These are phyloP conservation scores for Yarrowia sp. DNA, from an alignment of 805 yeast species.

Conservation along the genomic window DNA sequence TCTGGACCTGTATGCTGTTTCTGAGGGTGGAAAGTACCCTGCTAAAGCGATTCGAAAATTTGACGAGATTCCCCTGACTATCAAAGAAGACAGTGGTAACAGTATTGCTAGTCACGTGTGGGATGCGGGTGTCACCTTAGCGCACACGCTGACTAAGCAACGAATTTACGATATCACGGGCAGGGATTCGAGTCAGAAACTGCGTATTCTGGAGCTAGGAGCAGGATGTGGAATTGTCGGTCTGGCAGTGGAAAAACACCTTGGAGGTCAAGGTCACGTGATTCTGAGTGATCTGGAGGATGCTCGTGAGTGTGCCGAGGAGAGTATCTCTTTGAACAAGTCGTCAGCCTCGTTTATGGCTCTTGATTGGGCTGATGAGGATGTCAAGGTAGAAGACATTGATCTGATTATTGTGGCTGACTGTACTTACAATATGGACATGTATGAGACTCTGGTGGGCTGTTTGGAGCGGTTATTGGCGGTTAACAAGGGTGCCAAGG, in stretches of 20 bases:
- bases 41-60: background rate
- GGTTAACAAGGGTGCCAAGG: constrained; percentile 26
- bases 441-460: constrained; percentile 41
- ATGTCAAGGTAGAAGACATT: constrained; percentile 27
- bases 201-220: constrained; percentile 42
- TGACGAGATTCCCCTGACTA: constrained; percentile 13
- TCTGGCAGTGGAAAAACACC: constrained; percentile 35
- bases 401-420: constrained; percentile 44
- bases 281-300: constrained; percentile 43
- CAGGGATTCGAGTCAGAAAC: background rate
- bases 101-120: constrained; percentile 47
- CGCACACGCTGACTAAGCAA: constrained; percentile 21
- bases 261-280: constrained; percentile 31
- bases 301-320: constrained; percentile 41
- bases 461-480: constrained; percentile 33
- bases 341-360: constrained; percentile 35
- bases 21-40: background rate
- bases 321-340: constrained; percentile 38
- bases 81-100: constrained; percentile 44
- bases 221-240: constrained; percentile 47
- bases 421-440: constrained; percentile 46
- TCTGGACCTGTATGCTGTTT: background rate
- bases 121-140: constrained; percentile 42
- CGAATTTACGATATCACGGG: background rate
- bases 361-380: constrained; percentile 43